Base-by-base conservation (phyloP, 106 monocot species). In the Dendrobium huoshanense region DNA sequence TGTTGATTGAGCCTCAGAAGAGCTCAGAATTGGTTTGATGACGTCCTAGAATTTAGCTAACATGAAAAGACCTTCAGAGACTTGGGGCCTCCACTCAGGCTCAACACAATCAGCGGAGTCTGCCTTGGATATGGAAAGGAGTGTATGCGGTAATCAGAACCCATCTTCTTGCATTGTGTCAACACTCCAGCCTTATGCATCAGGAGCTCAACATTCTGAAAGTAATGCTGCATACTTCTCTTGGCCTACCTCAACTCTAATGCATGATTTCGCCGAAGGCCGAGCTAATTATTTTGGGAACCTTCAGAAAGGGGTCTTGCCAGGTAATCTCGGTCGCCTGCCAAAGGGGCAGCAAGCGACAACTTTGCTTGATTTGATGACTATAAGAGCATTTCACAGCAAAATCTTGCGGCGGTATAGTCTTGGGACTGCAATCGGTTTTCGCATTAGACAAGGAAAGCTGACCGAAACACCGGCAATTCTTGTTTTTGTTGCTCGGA, bases 371-470 rank as follows among this genome's bases (percentile, higher is more conserved):
- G 99, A 99, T 41, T 83, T 99, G 79, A 99, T 99, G 99, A 99
- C 95, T 29, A 90, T 92, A 80, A 83, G 99, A 90, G 99, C 99
- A 72, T 99, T 93, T 48, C 99, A 99, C 61, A 99, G 99, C 91
- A 99, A 99, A 81, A 90, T 99, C 15, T 85, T 99, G 80, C 92
- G 95, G 18, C 84, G 99, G 27, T 93, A 82, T 56, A 99, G 95
- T 85, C 89, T 99, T 72, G 92, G 95, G 16, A 95, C 99, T 68
- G 99, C 99, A 17, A 86, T 99, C 77, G 99, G 99, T 44, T 99
- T 93, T 83, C 85, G 99, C 18, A 99, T 99, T 43, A 89, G 87
- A 73, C 79, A 85, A 84, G 99, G 99, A 6, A 77, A 37, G 64
- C 80, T 99, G 72, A 99, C 99, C 22, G 86, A 92, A 10, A 90